These are phyloP conservation scores for Haematococcus lacustris DNA, from an alignment of 139 green algal species.

Conservation along the genomic window DNA sequence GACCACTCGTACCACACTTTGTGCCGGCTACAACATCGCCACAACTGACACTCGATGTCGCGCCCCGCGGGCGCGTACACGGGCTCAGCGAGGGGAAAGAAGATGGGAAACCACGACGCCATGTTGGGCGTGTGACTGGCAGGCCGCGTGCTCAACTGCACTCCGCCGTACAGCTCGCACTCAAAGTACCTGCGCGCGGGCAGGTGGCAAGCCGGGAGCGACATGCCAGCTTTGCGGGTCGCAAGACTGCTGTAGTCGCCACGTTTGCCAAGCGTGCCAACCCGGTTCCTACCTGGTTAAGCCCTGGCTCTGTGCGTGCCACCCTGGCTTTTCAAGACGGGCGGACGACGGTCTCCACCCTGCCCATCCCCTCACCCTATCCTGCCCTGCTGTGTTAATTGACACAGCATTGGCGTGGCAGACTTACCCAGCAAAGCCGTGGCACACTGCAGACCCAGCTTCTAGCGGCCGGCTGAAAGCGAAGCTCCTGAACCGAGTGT, in stretches of 20 bases:
- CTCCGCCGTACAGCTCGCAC: conserved; percentile 75
- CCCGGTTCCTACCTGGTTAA: no score
- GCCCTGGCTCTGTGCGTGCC: no score
- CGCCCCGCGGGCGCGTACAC: conserved; percentile 54
- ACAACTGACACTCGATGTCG: conserved; percentile 72
- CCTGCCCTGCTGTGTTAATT: no score
- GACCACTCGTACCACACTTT: conserved; percentile 96
- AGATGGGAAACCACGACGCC: conserved; percentile 96
- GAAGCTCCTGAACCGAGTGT: conserved; percentile 57
- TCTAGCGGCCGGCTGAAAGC: conserved; percentile 44
- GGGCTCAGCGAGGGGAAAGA: conserved; percentile 84
- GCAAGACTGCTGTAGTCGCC: no score
- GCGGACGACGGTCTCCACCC: no score
- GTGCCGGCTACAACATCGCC: conserved; percentile 64
- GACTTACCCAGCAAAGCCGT: conserved; percentile 79
- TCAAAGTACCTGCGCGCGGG: conserved; percentile 82
- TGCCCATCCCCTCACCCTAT: no score
- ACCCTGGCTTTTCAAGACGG: no score
- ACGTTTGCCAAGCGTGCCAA: no score
- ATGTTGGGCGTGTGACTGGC: conserved; percentile 85
- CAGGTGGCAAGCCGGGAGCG: background rate
- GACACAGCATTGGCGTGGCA: no score
- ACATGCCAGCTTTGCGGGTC: background rate
- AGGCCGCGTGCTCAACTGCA: conserved; percentile 85
- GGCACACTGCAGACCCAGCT: conserved; percentile 45